Percentiles rank a stretch among this genome's conserved stretches.
phyloP scores from a whole-genome alignment of 768 basidiomycete species.

The Collybia sordida region DNA sequence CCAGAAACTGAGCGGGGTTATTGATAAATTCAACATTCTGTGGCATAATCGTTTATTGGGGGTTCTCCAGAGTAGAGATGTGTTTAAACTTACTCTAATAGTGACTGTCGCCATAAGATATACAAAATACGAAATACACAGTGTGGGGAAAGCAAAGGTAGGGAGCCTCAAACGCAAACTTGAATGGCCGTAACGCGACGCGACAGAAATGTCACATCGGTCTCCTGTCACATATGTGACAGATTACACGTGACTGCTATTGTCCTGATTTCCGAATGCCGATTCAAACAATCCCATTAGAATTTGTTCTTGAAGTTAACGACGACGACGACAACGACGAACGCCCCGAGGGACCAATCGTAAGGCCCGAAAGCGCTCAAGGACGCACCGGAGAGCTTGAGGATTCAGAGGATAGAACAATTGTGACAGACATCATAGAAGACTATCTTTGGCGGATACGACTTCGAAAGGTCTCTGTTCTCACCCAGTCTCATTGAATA shows the following conservation, averaged over 20 bases:
- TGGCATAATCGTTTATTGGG: neutral
- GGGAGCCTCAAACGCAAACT: slow-evolving; percentile 5
- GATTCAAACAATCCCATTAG: too few species aligned
- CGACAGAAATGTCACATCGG: slow-evolving; percentile 12
- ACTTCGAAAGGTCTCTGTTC: neutral
- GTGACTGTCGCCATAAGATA: slow-evolving; percentile 64
- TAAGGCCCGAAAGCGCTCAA: too few species aligned
- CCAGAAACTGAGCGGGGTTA: slow-evolving; percentile 90
- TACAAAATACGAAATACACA: too few species aligned
- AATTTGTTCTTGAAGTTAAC: neutral
- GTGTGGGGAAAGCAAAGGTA: slow-evolving; percentile 3
- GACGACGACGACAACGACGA: slow-evolving; percentile 12
- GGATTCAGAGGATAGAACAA: too few species aligned
- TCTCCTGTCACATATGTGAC: neutral
- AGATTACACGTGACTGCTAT: neutral
- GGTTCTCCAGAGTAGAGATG: neutral
- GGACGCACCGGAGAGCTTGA: too few species aligned
- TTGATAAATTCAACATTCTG: slow-evolving; percentile 90
- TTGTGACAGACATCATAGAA: too few species aligned
- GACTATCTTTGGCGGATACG: too few species aligned
- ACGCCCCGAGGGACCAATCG: neutral
- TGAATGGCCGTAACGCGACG: slow-evolving; percentile 14
- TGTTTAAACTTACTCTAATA: slow-evolving; percentile 48
- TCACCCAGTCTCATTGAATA: slow-evolving; percentile 5
- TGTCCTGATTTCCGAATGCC: too few species aligned